Percentiles rank a stretch among this genome's conserved stretches.
These are phyloP conservation scores for Mycogone perniciosa DNA, from an alignment of 2,329 filamentous ascomycete genomes.

Conservation along the genomic window DNA sequence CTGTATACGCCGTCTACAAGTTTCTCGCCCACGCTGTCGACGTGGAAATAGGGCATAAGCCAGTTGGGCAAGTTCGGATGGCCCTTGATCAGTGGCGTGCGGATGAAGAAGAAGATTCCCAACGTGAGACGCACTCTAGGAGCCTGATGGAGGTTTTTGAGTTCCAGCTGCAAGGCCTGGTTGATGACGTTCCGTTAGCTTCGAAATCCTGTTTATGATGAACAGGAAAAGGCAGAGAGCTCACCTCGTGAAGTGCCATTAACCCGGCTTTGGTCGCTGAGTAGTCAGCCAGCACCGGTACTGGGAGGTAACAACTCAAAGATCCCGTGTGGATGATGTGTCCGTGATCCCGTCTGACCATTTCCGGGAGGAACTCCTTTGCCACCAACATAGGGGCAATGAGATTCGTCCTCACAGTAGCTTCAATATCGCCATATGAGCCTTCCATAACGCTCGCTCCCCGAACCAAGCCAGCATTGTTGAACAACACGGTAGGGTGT, in stretches of 20 bases:
- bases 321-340: constrained; percentile 58
- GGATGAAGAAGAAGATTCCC: constrained; percentile 26
- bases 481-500: constrained; percentile 31
- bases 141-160: constrained; percentile 24
- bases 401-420: constrained; percentile 40
- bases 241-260: constrained; percentile 23
- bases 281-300: constrained; percentile 55
- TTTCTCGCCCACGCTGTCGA: constrained; percentile 26
- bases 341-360: constrained; percentile 53
- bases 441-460: constrained; percentile 24
- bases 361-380: constrained; percentile 54
- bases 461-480: constrained; percentile 29
- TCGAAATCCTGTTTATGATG: not conserved
- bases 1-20: constrained; percentile 25
- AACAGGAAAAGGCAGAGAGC: not conserved
- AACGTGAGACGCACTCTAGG: constrained; percentile 23
- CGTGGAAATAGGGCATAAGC: constrained; percentile 25
- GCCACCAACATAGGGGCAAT: constrained; percentile 52
- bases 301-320: constrained; percentile 47
- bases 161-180: constrained; percentile 25
- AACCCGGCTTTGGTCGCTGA: constrained; percentile 44
- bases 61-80: constrained; percentile 22
- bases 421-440: constrained; percentile 23
- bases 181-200: constrained; percentile 1
- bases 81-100: constrained; percentile 26